These are phyloP conservation scores for Fonsecaea pugnacius DNA, from an alignment of 2,329 filamentous ascomycete species.

Conservation along the genomic window DNA sequence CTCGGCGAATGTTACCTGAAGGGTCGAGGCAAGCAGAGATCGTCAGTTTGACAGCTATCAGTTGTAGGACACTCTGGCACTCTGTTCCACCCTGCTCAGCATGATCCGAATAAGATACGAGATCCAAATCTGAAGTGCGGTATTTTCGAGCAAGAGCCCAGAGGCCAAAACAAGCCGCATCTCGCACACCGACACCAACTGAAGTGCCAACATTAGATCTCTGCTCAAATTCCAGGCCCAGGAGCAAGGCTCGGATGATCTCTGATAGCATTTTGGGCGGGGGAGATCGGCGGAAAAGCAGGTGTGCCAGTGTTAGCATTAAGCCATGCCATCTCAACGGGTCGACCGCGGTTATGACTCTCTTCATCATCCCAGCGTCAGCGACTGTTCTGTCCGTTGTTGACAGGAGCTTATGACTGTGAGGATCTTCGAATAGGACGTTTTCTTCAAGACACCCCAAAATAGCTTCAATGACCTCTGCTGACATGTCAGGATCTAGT, in stretches of 20 bases:
- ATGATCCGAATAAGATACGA: conserved; percentile 35
- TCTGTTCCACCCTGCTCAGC: conserved; percentile 16
- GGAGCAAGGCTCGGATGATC: conserved; percentile 75
- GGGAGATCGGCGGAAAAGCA: conserved; percentile 82
- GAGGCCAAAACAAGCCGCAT: conserved; percentile 94
- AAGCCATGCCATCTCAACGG: conserved; percentile 89
- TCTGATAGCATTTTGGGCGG: conserved; percentile 70
- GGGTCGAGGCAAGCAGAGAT: conserved; percentile 83
- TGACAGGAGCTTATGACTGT: conserved; percentile 47
- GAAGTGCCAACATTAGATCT: conserved; percentile 82
- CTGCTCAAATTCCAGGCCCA: conserved; percentile 86
- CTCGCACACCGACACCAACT: conserved; percentile 85
- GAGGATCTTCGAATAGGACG: conserved; percentile 59
- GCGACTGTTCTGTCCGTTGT: conserved; percentile 41
- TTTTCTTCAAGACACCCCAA: conserved; percentile 70
- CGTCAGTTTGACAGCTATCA: conserved; percentile 79
- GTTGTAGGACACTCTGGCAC: conserved; percentile 63
- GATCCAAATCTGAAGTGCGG: conserved; percentile 73
- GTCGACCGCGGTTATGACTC: conserved; percentile 74
- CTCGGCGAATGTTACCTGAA: conserved; percentile 88
- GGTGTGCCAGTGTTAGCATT: conserved; percentile 82
- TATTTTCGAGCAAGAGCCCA: conserved; percentile 92
- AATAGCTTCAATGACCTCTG: conserved; percentile 84
- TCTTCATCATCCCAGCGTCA: conserved; percentile 45
- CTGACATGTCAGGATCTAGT: conserved; percentile 77